Evolutionary conservation across 768 basidiomycete genomes (phyloP).

Genomic region (Kwoniella dendrophila): DNA sequence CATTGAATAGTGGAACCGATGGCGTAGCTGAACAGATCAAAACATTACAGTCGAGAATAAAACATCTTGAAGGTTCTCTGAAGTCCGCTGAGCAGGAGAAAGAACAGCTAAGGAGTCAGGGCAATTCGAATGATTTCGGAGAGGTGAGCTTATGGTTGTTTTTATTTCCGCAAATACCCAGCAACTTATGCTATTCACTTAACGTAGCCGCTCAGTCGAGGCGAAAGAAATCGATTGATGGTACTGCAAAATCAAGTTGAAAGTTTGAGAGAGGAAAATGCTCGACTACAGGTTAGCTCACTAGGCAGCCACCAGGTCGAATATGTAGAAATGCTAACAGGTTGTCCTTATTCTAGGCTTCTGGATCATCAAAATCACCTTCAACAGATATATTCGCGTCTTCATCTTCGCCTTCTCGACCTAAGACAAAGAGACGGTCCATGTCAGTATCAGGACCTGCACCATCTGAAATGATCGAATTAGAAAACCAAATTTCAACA

Average conservation of each 20-base stretch:
- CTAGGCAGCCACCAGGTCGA: background rate
- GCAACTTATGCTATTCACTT: background rate
- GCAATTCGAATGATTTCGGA: conserved; percentile 9
- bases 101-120: conserved; percentile 31
- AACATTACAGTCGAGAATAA: conserved; percentile 1
- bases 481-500: conserved; percentile 37
- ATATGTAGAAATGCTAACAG: background rate
- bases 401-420: conserved; percentile 19
- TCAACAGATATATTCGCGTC: background rate
- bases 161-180: background rate
- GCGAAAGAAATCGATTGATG: conserved; percentile 30
- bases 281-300: conserved; percentile 19
- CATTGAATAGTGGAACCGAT: conserved; percentile 12
- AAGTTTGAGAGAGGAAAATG: conserved; percentile 39
- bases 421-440: conserved; percentile 27
- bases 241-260: conserved; percentile 36
- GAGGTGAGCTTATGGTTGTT: conserved; percentile 19
- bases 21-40: conserved; percentile 14
- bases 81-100: conserved; percentile 34
- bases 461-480: conserved; percentile 21
- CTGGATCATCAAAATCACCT: conserved; percentile 5
- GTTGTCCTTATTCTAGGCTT: background rate
- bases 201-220: conserved; percentile 21
- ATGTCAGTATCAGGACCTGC: conserved; percentile 28
- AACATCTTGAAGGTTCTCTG: conserved; percentile 22